These are phyloP conservation scores for Leccinum angustisporum DNA, from an alignment of 1,284 basidiomycete species.

Conservation along the genomic window DNA sequence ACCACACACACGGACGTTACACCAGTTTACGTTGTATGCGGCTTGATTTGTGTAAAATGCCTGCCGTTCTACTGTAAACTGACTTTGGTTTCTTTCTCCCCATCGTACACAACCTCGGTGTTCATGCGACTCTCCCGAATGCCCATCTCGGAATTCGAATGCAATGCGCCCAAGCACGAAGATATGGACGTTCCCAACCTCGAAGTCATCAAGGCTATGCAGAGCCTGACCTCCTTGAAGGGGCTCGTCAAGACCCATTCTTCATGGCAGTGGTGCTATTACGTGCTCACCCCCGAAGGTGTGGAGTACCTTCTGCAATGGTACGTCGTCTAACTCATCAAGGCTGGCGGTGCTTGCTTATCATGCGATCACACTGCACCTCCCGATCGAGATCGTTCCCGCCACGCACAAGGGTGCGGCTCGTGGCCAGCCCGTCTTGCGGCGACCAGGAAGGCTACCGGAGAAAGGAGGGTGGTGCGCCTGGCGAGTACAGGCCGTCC, in stretches of 20 bases:
- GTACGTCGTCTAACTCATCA: conserved; percentile 42
- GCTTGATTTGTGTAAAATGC: no score
- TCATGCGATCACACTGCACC: conserved; percentile 61
- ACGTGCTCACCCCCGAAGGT: conserved; percentile 91
- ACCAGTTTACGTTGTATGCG: neutral
- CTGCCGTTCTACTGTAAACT: no score
- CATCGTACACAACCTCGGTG: no score
- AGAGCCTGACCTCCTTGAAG: conserved; percentile 94
- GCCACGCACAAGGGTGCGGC: conserved; percentile 93
- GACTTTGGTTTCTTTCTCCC: no score
- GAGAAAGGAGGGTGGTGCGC: conserved; percentile 79
- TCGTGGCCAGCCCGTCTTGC: conserved; percentile 74
- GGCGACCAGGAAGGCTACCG: conserved; percentile 90
- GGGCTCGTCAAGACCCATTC: conserved; percentile 98
- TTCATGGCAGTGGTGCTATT: conserved; percentile 96
- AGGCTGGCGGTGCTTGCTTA: neutral
- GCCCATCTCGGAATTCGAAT: no score
- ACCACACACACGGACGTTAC: neutral
- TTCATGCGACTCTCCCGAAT: no score
- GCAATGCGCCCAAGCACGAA: conserved; percentile 96
- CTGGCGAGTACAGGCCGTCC: conserved; percentile 79
- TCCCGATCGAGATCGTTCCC: conserved; percentile 92
- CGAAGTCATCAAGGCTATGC: conserved; percentile 98
- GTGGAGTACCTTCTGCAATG: conserved; percentile 94
- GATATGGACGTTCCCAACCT: conserved; percentile 97